Evolutionary conservation across 768 basidiomycete genomes (phyloP).

Genomic region (Lentinus brumalis): DNA sequence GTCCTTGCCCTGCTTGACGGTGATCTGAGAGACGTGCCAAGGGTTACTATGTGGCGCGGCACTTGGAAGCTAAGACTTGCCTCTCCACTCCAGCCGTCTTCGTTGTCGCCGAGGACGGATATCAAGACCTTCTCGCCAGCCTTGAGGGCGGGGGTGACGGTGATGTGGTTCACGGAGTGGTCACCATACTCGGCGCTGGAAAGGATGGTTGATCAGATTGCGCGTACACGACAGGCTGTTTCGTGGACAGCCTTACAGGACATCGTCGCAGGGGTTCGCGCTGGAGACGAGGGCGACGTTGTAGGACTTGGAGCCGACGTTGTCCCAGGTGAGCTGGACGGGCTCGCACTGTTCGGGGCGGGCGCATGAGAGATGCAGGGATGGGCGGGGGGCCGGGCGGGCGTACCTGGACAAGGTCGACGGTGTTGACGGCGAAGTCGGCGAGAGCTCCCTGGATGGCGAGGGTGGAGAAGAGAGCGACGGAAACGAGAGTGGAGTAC

Average conservation of each 20-base stretch:
- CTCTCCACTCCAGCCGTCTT: slow-evolving; percentile 67
- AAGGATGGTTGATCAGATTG: background rate
- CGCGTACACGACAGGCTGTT: background rate
- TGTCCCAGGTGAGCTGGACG: slow-evolving; percentile 53
- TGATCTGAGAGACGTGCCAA: slow-evolving; percentile 32
- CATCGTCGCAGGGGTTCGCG: slow-evolving; percentile 56
- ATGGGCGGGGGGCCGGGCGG: too few species aligned
- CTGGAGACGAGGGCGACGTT: slow-evolving; percentile 57
- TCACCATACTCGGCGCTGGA: slow-evolving; percentile 59
- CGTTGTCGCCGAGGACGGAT: slow-evolving; percentile 49
- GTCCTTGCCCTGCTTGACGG: slow-evolving; percentile 38
- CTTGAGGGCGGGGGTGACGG: slow-evolving; percentile 48
- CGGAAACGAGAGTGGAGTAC: slow-evolving; percentile 78
- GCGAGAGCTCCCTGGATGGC: slow-evolving; percentile 55
- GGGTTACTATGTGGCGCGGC: background rate
- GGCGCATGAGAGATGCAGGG: background rate
- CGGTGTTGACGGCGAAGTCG: slow-evolving; percentile 50
- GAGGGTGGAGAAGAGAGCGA: slow-evolving; percentile 65
- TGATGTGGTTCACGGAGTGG: slow-evolving; percentile 43
- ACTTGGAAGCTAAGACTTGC: slow-evolving; percentile 41
- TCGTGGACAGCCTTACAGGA: slow-evolving; percentile 49
- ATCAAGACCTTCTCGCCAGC: slow-evolving; percentile 52
- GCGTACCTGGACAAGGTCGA: slow-evolving; percentile 50
- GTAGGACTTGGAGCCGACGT: slow-evolving; percentile 48
- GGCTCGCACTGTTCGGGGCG: slow-evolving; percentile 50